phyloP scores from a whole-genome alignment of 495 filamentous ascomycete genomes.

The Tetracladium marchalianum region DNA sequence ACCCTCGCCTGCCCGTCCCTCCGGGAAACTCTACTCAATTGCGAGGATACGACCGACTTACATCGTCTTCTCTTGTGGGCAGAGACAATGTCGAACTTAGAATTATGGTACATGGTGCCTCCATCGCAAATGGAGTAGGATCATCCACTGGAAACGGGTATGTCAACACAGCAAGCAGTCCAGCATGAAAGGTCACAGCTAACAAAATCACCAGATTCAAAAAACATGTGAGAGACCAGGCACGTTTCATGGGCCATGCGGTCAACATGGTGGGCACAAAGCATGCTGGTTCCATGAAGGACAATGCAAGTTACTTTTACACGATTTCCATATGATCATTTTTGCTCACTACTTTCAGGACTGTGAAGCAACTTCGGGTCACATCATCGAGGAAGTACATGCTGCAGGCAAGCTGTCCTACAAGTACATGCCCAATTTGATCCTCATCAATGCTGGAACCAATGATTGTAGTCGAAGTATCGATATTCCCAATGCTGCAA shows the following conservation, averaged over 20 bases:
- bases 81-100: too few species aligned
- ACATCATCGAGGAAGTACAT: conserved; percentile 23
- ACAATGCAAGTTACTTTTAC: too few species aligned
- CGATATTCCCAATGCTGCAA: conserved; percentile 26
- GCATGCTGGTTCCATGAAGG: conserved; percentile 23
- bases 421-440: conserved; percentile 26
- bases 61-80: too few species aligned
- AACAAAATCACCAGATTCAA: too few species aligned
- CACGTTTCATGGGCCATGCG: conserved; percentile 27
- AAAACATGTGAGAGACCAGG: conserved; percentile 27
- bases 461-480: conserved; percentile 26
- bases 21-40: too few species aligned
- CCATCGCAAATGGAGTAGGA: conserved; percentile 39
- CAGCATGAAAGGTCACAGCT: too few species aligned
- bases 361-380: conserved; percentile 25
- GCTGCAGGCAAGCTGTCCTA: conserved; percentile 19
- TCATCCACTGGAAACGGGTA: conserved; percentile 35
- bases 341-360: too few species aligned
- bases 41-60: too few species aligned
- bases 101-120: conserved; percentile 45
- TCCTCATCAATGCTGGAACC: conserved; percentile 30
- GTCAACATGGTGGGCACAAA: conserved; percentile 33
- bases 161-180: too few species aligned
- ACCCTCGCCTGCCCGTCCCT: too few species aligned
- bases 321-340: too few species aligned